phyloP scores from a whole-genome alignment of 2,329 filamentous ascomycete species.

The Neonectria neomacrospora region DNA sequence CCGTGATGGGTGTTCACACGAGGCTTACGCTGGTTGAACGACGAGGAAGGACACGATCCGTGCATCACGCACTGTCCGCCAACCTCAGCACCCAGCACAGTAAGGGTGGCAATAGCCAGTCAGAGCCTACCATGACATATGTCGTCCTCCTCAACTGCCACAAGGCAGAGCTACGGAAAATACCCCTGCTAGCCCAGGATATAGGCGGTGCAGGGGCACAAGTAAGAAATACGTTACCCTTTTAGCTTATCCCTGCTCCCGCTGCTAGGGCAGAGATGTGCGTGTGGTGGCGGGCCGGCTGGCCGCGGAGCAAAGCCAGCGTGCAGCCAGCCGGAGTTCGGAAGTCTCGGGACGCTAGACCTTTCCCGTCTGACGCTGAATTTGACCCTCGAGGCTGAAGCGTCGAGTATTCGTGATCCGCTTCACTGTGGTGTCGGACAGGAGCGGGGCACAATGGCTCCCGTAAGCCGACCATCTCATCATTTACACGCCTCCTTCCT shows the following conservation, averaged over 20 bases:
- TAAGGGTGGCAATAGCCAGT: neutral
- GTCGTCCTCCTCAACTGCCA: neutral
- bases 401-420: neutral
- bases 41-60: neutral
- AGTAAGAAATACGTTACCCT: neutral
- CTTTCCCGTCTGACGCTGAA: neutral
- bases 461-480: no score
- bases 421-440: neutral
- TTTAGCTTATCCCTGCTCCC: neutral
- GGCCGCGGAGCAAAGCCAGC: no score
- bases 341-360: neutral
- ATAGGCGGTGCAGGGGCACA: neutral
- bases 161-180: neutral
- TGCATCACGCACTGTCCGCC: neutral
- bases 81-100: neutral
- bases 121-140: neutral
- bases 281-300: no score
- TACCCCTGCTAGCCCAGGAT: neutral
- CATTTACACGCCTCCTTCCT: no score
- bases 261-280: neutral
- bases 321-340: neutral
- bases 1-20: neutral
- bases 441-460: neutral
- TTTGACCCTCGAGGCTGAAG: neutral
- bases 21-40: neutral